Conservation (phyloP, 225 moss, liverwort and hornwort species). For the Takakia lepidozioides region DNA sequence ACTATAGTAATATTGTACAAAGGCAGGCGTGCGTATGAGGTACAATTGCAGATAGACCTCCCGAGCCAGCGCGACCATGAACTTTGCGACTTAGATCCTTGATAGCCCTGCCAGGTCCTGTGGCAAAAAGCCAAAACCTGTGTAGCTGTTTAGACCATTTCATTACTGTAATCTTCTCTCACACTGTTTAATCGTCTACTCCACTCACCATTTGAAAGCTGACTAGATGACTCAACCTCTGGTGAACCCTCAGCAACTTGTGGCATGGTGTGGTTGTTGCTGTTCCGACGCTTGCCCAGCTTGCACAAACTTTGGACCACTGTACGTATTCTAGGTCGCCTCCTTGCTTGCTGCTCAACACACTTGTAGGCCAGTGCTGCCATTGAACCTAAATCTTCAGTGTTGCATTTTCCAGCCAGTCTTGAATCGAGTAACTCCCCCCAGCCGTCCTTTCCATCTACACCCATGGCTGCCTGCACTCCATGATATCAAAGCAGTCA, state of each 20-base stretch:
- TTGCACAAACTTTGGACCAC: slow-evolving; percentile 36
- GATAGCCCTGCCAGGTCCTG: no score
- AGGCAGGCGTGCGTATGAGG: no score
- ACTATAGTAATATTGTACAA: no score
- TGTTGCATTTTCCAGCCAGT: slow-evolving; percentile 67
- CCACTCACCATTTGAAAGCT: no score
- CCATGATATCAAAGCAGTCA: not conserved
- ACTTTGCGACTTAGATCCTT: no score
- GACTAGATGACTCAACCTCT: slow-evolving; percentile 2
- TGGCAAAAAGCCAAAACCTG: no score
- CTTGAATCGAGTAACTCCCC: slow-evolving; percentile 84
- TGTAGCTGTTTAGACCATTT: no score
- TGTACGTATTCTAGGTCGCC: slow-evolving; percentile 37
- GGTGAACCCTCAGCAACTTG: slow-evolving; percentile 16
- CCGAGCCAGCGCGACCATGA: no score
- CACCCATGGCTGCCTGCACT: slow-evolving; percentile 79
- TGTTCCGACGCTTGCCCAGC: slow-evolving; percentile 18
- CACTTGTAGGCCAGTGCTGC: slow-evolving; percentile 88
- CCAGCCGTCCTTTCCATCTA: slow-evolving; percentile 94
- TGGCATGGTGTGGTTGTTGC: slow-evolving; percentile 16
- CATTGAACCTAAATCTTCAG: slow-evolving; percentile 85
- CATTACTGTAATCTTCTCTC: no score
- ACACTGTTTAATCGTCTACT: no score
- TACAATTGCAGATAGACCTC: no score
- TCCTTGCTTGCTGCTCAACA: slow-evolving; percentile 31